Percentiles rank a stretch among this genome's conserved stretches.
Conservation (phyloP, 306 rosid species). For the Sicyos baderoa region DNA sequence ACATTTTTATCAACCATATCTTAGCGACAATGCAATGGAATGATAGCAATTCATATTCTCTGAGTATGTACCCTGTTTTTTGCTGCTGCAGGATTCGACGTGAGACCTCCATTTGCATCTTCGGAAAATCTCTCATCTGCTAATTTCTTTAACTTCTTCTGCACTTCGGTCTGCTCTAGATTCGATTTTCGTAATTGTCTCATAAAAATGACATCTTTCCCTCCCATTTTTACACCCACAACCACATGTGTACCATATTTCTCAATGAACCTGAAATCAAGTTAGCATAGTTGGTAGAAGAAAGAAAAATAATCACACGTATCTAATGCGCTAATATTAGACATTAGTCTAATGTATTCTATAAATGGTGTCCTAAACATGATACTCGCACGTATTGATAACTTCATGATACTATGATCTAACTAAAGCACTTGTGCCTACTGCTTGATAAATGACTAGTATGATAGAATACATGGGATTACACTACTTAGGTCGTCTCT, state of each 20-base stretch:
- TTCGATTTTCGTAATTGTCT: slow-evolving; percentile 61
- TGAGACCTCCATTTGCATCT: slow-evolving; percentile 30
- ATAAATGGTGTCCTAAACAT: neutral
- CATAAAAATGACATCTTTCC: slow-evolving; percentile 68
- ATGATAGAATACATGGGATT: neutral
- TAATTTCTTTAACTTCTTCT: slow-evolving; percentile 57
- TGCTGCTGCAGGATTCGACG: slow-evolving; percentile 31
- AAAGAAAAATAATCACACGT: neutral
- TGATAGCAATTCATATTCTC: neutral
- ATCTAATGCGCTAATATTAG: neutral
- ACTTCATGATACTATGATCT: neutral
- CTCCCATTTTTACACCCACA: slow-evolving; percentile 96
- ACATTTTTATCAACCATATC: neutral
- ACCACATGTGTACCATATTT: slow-evolving; percentile 81
- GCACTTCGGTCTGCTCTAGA: slow-evolving; percentile 49
- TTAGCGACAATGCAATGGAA: neutral
- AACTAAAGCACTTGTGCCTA: neutral
- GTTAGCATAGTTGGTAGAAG: neutral
- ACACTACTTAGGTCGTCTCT: neutral
- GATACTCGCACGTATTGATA: neutral
- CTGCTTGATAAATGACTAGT: neutral
- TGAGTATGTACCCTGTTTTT: slow-evolving; percentile 37
- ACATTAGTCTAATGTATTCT: neutral
- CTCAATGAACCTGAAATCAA: slow-evolving; percentile 66
- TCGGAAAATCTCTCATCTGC: slow-evolving; percentile 66